A percentile compares a stretch with the other conserved stretches of the same genome.
Conservation (phyloP, 805 yeast species). For the Candida taoyuanica region DNA sequence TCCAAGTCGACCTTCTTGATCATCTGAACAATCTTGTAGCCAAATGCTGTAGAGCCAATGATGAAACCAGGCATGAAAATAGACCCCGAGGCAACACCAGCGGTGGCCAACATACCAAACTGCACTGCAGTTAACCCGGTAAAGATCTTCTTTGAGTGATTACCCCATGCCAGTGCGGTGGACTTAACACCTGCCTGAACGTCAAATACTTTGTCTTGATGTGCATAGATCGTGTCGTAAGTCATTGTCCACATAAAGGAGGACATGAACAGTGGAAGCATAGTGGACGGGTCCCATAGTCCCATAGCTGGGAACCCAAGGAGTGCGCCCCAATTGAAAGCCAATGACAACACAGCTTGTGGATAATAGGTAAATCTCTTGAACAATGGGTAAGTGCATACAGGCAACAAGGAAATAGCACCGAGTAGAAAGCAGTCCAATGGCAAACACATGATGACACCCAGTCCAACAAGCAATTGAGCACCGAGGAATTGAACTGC, state of each 20-base stretch:
- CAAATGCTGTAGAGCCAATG: conserved; percentile 60
- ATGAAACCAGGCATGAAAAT: conserved; percentile 81
- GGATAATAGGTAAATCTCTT: conserved; percentile 96
- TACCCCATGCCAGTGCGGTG: conserved; percentile 95
- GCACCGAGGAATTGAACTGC: conserved; percentile 69
- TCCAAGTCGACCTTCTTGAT: conserved; percentile 73
- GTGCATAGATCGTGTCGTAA: conserved; percentile 96
- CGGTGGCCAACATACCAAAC: conserved; percentile 52
- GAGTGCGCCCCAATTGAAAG: conserved; percentile 93
- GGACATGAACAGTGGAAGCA: conserved; percentile 71
- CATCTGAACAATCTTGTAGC: conserved; percentile 63
- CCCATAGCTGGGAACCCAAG: conserved; percentile 97
- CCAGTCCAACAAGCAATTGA: conserved; percentile 71
- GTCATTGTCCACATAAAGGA: conserved; percentile 91
- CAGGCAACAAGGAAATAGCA: conserved; percentile 71
- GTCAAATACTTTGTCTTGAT: conserved; percentile 91
- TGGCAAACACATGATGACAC: conserved; percentile 69
- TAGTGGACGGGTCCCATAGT: conserved; percentile 68
- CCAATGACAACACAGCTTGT: conserved; percentile 72
- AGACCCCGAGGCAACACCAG: conserved; percentile 66
- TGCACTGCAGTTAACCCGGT: conserved; percentile 64
- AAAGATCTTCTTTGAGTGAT: conserved; percentile 64
- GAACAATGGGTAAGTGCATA: conserved; percentile 86
- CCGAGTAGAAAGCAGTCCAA: conserved; percentile 78
- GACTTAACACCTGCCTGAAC: conserved; percentile 88